Base-by-base conservation (phyloP, 768 basidiomycete species). In the Harrya chromipes region DNA sequence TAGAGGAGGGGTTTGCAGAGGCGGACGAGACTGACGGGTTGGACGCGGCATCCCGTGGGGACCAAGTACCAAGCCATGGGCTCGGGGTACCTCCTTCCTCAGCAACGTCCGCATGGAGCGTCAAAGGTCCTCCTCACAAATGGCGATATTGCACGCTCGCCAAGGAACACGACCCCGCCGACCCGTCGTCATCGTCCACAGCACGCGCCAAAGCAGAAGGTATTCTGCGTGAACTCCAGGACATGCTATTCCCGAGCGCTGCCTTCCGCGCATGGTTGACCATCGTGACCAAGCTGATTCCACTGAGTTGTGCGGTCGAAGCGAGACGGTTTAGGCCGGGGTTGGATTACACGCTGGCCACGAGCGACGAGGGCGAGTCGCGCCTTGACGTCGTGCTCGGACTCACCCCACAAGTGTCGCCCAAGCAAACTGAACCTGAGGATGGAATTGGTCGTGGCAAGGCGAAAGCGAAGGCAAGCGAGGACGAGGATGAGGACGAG, bases 231-330 rank as follows among this genome's bases (percentile, higher is more conserved):
- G 57, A 65, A 14, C 72, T 95, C 40, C 87, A 92, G 67, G 80
- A 88, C 51, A 82, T 84, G 57, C 74, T 97, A 23, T 87, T 93
- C 71, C 72, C 87, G 6, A 85, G 85, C 24, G 58, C 74, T 12
- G 87, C 90, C n/a, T 94, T 94, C 77, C 80, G 93, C 44, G 83
- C 88, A n/a, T 97, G 94, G 94, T 70, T 97, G 34, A 76, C 81
- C 16, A 74, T 80, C 43, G 81, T 95, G 39, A 84, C 85, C 39
- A 73, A 76, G 27, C 61, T 95, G 51, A 73, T 94, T 47, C 88
- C 91, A 19, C 68, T 89, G 61, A 76, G 82, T 36, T 81, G 87
- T 68, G 67, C 77, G 12, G 80, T 82, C n/a, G 86, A 92, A 70
- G 91, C 90, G 41, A 74, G 95, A 58, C 74, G 95, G 47, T 94